Evolutionary conservation across 441 rosid species (phyloP), one percentile per base, ranked within the genome.

Genomic region (Manihot esculenta): DNA sequence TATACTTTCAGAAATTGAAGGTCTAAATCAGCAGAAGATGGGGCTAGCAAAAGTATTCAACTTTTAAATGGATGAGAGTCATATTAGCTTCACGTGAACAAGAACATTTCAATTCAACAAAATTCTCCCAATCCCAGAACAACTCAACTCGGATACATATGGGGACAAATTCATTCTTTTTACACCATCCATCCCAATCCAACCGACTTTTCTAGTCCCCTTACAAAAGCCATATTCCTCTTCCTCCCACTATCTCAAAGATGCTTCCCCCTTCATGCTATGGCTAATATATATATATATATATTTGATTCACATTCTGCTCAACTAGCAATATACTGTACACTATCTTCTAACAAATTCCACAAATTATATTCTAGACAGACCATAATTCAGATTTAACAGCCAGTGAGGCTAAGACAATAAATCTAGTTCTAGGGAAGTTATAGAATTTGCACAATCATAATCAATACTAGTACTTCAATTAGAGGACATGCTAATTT

Each of bases 91-190:
- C 74, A 42, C 62, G 62, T n/a, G 63, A 71, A 63, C 69, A 51
- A 24, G 23, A 62, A 30, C 67, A 62, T 61, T 63, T 54, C 53
- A 26, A 50, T 23, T 50, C 51, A 24, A 60, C 51, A 69, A 47
- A 35, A 11, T 26, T 23, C 15, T 54, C 51, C 8, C 49, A 14
- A 21, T 62, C 18, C n/a, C 66, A 35, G 27, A 53, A 24, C 26
- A 61, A 50, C 24, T 50, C 60, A 50, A 60, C 18, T 50, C 12
- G 23, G 59, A 61, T 41, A 33, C 41, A 35, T 14, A 21, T 42
- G 7, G 23, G n/a, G 69, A 63, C 69, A 63, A 71, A 63, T 54
- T 27, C 68, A 11, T 63, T 63, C 68, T 63, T 53, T 63, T 26
- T 47, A 63, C 53, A 64, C 69, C 74, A 63, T 26, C 55, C 69